Conservation (phyloP, 2,329 filamentous ascomycete species). For the Botryotinia globosa region DNA sequence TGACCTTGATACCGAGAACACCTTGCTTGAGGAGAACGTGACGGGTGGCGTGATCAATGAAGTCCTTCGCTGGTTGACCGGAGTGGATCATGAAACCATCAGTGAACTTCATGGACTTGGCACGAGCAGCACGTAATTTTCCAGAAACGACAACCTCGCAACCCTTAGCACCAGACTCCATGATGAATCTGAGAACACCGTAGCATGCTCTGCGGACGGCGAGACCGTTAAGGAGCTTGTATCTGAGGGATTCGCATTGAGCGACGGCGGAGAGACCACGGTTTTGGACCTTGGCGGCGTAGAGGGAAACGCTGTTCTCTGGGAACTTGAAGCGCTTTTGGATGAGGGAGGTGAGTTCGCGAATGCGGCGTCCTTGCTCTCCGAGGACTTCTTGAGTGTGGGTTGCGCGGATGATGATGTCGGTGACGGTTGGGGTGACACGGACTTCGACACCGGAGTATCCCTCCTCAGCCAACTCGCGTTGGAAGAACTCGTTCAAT, state of each 20-base stretch:
- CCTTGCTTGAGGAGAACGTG: conserved; percentile 99
- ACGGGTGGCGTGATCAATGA: conserved; percentile 97
- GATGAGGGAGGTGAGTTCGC: conserved; percentile 99
- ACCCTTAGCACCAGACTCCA: conserved; percentile 99
- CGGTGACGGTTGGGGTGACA: conserved; percentile 98
- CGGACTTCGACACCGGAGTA: conserved; percentile 99
- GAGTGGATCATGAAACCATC: conserved; percentile 99
- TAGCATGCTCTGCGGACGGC: conserved; percentile 99
- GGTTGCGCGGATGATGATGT: conserved; percentile 90
- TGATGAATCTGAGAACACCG: conserved; percentile 99
- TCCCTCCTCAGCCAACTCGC: conserved; percentile 98
- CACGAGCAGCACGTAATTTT: conserved; percentile 97
- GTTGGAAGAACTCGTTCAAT: conserved; percentile 99
- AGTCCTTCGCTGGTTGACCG: conserved; percentile 98
- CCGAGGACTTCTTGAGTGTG: conserved; percentile 99
- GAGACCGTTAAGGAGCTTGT: conserved; percentile 99
- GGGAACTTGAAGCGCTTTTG: conserved; percentile 99
- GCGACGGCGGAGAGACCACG: conserved; percentile 99
- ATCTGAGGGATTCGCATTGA: conserved; percentile 99
- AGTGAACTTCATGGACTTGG: conserved; percentile 99
- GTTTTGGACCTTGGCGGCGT: conserved; percentile 99
- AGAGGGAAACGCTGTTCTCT: conserved; percentile 99
- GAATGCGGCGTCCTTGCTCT: conserved; percentile 99
- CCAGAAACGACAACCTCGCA: conserved; percentile 99
- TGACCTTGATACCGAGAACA: conserved; percentile 99